These are phyloP conservation scores for Microsporum canis DNA, from an alignment of 2,329 filamentous ascomycete genomes.

Conservation along the genomic window DNA sequence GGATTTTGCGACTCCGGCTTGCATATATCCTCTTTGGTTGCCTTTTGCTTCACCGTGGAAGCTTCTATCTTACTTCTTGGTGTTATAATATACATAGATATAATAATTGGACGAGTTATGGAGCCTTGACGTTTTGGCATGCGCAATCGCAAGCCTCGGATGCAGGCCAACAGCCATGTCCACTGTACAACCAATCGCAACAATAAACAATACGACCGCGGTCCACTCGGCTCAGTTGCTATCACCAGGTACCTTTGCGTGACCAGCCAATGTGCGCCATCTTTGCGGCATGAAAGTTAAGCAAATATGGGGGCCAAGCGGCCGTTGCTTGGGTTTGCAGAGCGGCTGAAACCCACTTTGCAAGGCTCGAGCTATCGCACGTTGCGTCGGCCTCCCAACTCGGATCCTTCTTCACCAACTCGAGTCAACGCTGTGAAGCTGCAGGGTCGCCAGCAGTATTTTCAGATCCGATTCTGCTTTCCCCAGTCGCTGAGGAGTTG, in stretches of 20 bases:
- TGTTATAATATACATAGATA: neutral
- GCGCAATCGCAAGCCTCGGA: neutral
- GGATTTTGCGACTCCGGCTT: neutral
- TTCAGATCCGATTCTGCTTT: neutral
- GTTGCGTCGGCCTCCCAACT: neutral
- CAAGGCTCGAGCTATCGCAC: neutral
- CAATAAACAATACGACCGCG: neutral
- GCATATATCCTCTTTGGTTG: neutral
- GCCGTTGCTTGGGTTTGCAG: neutral
- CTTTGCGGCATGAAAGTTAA: neutral
- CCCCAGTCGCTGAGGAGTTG: neutral
- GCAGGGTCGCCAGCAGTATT: neutral
- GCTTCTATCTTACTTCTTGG: neutral
- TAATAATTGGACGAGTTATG: neutral
- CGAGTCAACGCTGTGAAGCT: neutral
- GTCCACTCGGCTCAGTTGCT: neutral
- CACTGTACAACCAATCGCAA: slow-evolving; percentile 1
- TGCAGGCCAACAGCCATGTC: neutral
- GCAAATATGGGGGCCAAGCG: slow-evolving; percentile 1
- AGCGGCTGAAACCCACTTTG: slow-evolving; percentile 1
- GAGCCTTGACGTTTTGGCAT: neutral
- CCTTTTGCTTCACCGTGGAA: neutral
- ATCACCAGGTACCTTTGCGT: slow-evolving; percentile 2
- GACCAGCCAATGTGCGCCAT: neutral
- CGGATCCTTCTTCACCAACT: neutral